phyloP scores from a whole-genome alignment of 1,284 basidiomycete species.

The Rhizoctonia solani region DNA sequence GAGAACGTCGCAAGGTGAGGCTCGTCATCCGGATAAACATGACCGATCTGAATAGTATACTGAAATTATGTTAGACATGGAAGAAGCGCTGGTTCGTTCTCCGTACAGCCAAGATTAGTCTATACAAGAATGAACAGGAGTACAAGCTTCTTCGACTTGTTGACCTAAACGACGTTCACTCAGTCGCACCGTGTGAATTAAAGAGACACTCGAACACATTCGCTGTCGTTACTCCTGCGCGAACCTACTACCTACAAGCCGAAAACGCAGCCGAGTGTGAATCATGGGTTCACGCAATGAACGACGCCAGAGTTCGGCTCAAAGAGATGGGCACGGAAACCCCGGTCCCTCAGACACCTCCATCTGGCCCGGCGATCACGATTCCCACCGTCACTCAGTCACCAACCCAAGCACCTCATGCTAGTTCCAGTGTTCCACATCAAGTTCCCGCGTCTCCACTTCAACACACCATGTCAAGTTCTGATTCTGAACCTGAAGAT shows the following conservation, averaged over 20 bases:
- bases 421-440: slow-evolving; percentile 24
- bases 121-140: slow-evolving; percentile 95
- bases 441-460: slow-evolving; percentile 44
- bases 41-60: slow-evolving; percentile 16
- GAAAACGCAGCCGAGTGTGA: slow-evolving; percentile 71
- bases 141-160: slow-evolving; percentile 91
- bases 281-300: slow-evolving; percentile 84
- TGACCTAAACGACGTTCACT: slow-evolving; percentile 87
- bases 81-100: slow-evolving; percentile 99
- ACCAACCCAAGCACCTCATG: slow-evolving; percentile 13
- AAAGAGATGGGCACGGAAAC: slow-evolving; percentile 12
- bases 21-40: background rate
- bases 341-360: background rate
- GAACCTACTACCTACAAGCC: slow-evolving; percentile 94
- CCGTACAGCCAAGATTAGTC: slow-evolving; percentile 87
- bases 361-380: slow-evolving; percentile 24
- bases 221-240: slow-evolving; percentile 86
- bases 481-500: slow-evolving; percentile 72
- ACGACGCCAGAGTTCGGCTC: slow-evolving; percentile 61
- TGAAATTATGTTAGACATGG: slow-evolving; percentile 76
- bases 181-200: slow-evolving; percentile 83
- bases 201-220: slow-evolving; percentile 92
- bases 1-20: slow-evolving; percentile 90
- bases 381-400: slow-evolving; percentile 7
- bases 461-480: slow-evolving; percentile 57